Evolutionary conservation across 2,329 filamentous ascomycete genomes (phyloP), one percentile per base, ranked within the genome.

Genomic region (Epicoccum sorghinum): DNA sequence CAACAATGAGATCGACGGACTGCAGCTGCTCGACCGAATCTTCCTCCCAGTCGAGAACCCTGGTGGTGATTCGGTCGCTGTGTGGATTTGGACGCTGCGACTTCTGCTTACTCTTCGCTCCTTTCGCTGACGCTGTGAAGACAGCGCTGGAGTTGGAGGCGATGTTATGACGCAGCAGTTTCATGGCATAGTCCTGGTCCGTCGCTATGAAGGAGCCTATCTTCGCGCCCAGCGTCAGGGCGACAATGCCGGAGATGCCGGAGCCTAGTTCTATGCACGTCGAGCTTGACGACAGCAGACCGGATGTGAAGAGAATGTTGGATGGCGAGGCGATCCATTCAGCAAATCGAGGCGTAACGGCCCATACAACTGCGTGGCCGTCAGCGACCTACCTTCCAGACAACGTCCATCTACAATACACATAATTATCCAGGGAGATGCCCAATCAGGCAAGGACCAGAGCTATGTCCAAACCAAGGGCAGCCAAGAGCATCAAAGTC

Each of bases 101-200:
- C 18, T 43, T 36, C 7, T 47, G 29, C 29, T 59, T 62, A 7
- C 55, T 56, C 37, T 48, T 66, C 9, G 49, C 42, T 4, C 33
- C 58, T 6, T 35, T 46, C n/a, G 60, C 63, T 9, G 38, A 14
- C 0, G 50, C 30, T 6, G 55, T 46, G 7, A 63, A 45, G 7
- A 65, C 54, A 13, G 59, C 59, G 4, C 47, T 29, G 2, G 64
- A 36, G 44, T 93, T 93, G 38, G 85, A 83, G 0, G 81, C 75
- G 3, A 98, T 76, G 71, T 98, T 99, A 61, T 86, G 83, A 57
- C 85, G 83, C n/a, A 96, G 78, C 0, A 93, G 77, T 57, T 86
- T 88, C 55, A 89, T 82, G 2, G 96, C 89, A 73, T 98, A 98
- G 39, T 85, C 77, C 74, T 97, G 93, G 72, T 99, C 95, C 0